A percentile compares a stretch with the other conserved stretches of the same genome.
These are phyloP conservation scores for Epicoccum sorghinum DNA, from an alignment of 2,329 filamentous ascomycete species.

Conservation along the genomic window DNA sequence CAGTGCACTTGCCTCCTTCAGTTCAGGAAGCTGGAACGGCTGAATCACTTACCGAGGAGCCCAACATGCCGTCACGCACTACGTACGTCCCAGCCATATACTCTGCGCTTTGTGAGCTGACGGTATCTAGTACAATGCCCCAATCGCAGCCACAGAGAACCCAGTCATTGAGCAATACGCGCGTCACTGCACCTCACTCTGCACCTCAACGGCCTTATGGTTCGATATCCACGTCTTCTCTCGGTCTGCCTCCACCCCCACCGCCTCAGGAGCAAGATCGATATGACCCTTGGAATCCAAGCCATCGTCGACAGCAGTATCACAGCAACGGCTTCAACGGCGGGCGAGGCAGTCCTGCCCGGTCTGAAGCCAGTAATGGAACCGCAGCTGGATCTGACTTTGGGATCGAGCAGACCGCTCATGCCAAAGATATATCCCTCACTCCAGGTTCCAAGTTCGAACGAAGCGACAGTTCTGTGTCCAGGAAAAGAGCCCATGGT, in stretches of 20 bases:
- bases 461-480: conserved; percentile 41
- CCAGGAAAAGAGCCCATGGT: conserved; percentile 46
- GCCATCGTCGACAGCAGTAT: conserved; percentile 19
- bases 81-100: conserved; percentile 20
- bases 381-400: conserved; percentile 46
- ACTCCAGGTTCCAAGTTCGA: conserved; percentile 26
- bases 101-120: not conserved
- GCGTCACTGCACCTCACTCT: conserved; percentile 17
- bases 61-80: conserved; percentile 15
- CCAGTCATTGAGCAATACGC: conserved; percentile 31
- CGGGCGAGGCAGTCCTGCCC: conserved; percentile 37
- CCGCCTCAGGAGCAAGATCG: conserved; percentile 26
- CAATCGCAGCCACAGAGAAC: conserved; percentile 26
- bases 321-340: conserved; percentile 27
- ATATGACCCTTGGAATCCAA: conserved; percentile 33
- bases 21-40: conserved; percentile 16
- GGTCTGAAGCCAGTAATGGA: conserved; percentile 43
- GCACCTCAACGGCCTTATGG: conserved; percentile 33
- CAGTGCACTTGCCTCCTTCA: conserved; percentile 19
- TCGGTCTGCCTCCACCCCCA: conserved; percentile 25
- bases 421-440: conserved; percentile 18
- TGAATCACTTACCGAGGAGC: conserved; percentile 27
- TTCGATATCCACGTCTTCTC: conserved; percentile 28
- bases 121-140: conserved; percentile 15
- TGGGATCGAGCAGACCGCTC: conserved; percentile 31